Conservation (phyloP, 257 asterid genomes). For the Nicotiana attenuata region DNA sequence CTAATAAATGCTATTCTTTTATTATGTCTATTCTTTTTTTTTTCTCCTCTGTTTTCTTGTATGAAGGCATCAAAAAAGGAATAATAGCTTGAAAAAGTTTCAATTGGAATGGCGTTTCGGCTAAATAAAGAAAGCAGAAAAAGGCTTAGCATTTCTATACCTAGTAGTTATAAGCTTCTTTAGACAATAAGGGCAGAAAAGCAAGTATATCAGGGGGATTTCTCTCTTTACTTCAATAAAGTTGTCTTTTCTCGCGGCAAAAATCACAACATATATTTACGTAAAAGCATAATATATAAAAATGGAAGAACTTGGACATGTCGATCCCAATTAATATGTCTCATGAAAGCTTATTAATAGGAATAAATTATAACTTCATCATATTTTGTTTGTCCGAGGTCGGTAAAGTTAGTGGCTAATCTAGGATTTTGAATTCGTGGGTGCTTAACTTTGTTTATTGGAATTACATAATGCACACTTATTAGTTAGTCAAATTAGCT, state of each 20-base stretch:
- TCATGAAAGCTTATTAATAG: not conserved
- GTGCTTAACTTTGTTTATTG: too few species aligned
- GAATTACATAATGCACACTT: too few species aligned
- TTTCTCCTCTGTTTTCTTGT: too few species aligned
- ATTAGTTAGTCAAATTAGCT: too few species aligned
- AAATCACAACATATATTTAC: not conserved
- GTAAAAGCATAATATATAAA: not conserved
- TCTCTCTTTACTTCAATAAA: not conserved
- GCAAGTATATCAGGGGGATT: too few species aligned
- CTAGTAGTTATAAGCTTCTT: not conserved
- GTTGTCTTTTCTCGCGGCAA: not conserved
- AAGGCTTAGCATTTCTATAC: not conserved
- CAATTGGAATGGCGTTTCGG: not conserved
- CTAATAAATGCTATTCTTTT: too few species aligned
- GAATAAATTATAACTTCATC: not conserved
- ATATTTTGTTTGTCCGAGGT: not conserved
- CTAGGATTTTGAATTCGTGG: too few species aligned
- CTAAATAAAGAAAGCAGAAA: too few species aligned
- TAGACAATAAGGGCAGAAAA: not conserved
- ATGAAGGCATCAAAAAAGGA: too few species aligned
- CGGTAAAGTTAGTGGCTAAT: not conserved
- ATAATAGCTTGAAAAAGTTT: too few species aligned
- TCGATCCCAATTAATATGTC: not conserved
- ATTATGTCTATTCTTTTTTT: too few species aligned
- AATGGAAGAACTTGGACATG: not conserved